Evolutionary conservation across 2,329 filamentous ascomycete species (phyloP).

Genomic region (Plenodomus tracheiphilus): DNA sequence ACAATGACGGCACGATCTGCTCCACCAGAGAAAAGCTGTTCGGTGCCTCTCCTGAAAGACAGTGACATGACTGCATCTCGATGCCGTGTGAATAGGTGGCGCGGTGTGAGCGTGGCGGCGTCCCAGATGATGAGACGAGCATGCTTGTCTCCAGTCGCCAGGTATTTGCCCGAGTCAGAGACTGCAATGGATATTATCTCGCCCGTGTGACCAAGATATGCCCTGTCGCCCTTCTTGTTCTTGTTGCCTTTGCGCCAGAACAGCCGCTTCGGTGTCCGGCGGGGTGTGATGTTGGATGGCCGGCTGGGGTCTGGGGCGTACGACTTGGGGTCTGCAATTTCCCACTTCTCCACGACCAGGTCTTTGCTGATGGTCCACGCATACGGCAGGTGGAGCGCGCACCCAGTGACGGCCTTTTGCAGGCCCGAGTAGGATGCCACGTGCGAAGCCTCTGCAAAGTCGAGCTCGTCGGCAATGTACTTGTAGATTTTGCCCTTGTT

Average conservation of each 20-base stretch:
- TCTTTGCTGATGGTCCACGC: constrained; percentile 91
- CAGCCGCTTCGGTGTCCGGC: constrained; percentile 65
- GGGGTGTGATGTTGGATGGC: constrained; percentile 53
- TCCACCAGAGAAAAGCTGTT: constrained; percentile 89
- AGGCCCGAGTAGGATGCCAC: constrained; percentile 79
- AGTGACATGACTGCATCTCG: constrained; percentile 84
- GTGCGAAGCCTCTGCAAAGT: constrained; percentile 68
- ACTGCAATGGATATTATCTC: constrained; percentile 83
- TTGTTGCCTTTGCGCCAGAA: constrained; percentile 64
- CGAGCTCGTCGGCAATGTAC: constrained; percentile 72
- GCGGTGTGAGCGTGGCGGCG: constrained; percentile 73
- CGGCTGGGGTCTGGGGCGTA: constrained; percentile 25
- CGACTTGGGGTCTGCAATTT: constrained; percentile 63
- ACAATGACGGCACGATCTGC: constrained; percentile 93
- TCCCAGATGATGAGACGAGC: constrained; percentile 87
- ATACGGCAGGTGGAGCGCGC: constrained; percentile 78
- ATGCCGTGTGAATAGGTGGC: constrained; percentile 89
- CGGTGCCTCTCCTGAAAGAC: constrained; percentile 81
- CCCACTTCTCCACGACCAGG: constrained; percentile 84
- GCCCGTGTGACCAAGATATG: constrained; percentile 72
- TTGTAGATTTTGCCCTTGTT: constrained; percentile 88
- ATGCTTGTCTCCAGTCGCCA: constrained; percentile 88
- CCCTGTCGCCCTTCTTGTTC: constrained; percentile 63
- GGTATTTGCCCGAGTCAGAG: constrained; percentile 84
- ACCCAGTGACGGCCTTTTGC: constrained; percentile 74